Evolutionary conservation across 768 basidiomycete genomes (phyloP).

Genomic region (Trametopsis cervina): DNA sequence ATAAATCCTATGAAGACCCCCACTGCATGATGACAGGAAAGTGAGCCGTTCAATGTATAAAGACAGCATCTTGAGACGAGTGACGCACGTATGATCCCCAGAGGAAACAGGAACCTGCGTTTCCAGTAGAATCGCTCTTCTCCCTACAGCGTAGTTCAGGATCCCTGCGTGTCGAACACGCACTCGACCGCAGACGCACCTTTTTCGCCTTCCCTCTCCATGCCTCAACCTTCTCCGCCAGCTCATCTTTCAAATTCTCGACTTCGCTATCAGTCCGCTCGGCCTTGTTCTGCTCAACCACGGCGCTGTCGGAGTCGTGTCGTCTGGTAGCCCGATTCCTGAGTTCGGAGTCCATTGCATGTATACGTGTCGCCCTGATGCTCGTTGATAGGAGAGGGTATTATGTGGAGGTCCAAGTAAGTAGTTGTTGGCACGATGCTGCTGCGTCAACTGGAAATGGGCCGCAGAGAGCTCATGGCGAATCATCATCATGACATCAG

Average conservation of each 20-base stretch:
- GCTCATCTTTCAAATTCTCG: conserved; percentile 14
- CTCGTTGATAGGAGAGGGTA: no score
- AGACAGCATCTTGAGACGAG: conserved; percentile 1
- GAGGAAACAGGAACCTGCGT: conserved; percentile 60
- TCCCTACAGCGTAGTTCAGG: conserved; percentile 5
- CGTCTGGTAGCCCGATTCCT: conserved; percentile 1
- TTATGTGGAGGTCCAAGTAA: no score
- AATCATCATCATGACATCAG: no score
- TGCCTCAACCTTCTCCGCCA: conserved; percentile 19
- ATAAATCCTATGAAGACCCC: conserved; percentile 58
- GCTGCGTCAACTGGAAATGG: no score
- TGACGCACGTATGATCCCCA: conserved; percentile 57
- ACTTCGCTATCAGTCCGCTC: conserved; percentile 7
- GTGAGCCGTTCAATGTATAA: not conserved
- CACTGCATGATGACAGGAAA: conserved; percentile 32
- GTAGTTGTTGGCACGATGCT: no score
- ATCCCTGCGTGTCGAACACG: not conserved
- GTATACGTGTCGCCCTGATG: no score
- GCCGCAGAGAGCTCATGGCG: no score
- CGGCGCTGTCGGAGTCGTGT: conserved; percentile 8
- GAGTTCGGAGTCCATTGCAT: conserved; percentile 5
- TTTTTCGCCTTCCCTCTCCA: conserved; percentile 23
- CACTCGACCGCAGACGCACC: conserved; percentile 20
- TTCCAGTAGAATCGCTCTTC: conserved; percentile 21
- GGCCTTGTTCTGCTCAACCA: not conserved